Base-by-base conservation (phyloP, 2,329 filamentous ascomycete species). In the Exophiala mesophila region DNA sequence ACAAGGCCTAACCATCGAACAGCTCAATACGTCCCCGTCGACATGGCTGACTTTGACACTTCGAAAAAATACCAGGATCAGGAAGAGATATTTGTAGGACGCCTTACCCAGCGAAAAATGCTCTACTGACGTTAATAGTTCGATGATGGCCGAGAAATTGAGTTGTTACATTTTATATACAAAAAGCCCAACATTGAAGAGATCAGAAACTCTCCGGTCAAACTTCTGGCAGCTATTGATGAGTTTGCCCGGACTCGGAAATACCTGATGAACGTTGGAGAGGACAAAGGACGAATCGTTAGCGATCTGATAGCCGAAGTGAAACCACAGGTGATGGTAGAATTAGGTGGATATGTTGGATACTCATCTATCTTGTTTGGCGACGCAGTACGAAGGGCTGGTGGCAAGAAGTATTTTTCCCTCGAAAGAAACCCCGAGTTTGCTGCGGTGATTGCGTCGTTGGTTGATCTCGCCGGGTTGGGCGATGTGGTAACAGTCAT, bases 281-380 rank as follows among this genome's bases (percentile, higher is more conserved):
- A 80, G 53, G 72, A 80, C 57, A 92, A 92, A 64, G 85, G 83
- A 34, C 73, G 71, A 49, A 82, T 88, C 39, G 77, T 90, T 2
- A 74, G 74, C 6, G 72, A 83, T 20, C 62, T 89, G 28, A 88
- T 92, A 45, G 68, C 69, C 15, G 69, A 83, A 49, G 67, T 73
- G 35, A 84, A 82, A 59, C 85, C 84, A 1, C 62, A 77, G 40
- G 71, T 71, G 2, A 85, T 88, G 78, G 76, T 90, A 34, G 86
- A 94, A 59, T 72, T 92, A 0, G 86, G 87, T 34, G 83, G 84
- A 36, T 92, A 90, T 62, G 74, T 88, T 15, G 86, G 86, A 30
- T 92, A 92, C 68, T 90, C 85, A 0, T 81, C 82, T 45, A 79
- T 92, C 45, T 70, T 88, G 1, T 90, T 89, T 57, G 83, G 77